Percentiles rank a stretch among this genome's conserved stretches.
These are phyloP conservation scores for Solanum tarijense DNA, from an alignment of 257 asterid species.

Conservation along the genomic window DNA sequence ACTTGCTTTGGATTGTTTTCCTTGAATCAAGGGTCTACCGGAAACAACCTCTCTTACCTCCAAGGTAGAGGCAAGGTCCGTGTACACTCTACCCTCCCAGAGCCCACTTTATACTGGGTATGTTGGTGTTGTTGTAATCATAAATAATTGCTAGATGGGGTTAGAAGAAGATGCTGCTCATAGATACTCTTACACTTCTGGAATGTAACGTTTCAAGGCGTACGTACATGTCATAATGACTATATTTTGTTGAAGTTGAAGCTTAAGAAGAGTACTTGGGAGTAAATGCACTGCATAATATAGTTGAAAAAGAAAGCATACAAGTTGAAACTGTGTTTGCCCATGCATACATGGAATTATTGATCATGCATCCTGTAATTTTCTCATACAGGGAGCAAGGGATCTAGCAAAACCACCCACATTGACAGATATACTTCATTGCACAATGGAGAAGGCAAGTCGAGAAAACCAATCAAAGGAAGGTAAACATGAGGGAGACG, in stretches of 20 bases:
- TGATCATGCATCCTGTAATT: background rate
- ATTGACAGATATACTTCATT: slow-evolving; percentile 50
- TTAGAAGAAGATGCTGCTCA: background rate
- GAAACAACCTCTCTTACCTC: background rate
- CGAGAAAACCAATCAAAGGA: slow-evolving; percentile 13
- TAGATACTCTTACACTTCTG: background rate
- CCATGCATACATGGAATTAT: background rate
- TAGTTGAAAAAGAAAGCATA: background rate
- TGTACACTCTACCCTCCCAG: background rate
- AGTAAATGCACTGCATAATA: background rate
- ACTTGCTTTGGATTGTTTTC: background rate
- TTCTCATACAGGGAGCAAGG: slow-evolving; percentile 56
- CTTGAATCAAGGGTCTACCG: background rate
- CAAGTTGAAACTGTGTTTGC: background rate
- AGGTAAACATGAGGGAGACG: slow-evolving; percentile 9
- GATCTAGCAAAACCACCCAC: slow-evolving; percentile 62
- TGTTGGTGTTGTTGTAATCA: background rate
- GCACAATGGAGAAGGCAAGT: slow-evolving; percentile 38
- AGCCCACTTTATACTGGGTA: background rate
- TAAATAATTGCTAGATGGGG: too few relatives aligned
- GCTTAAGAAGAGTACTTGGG: background rate
- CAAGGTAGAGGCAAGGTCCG: background rate
- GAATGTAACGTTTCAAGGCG: background rate
- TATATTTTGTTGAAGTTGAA: background rate
- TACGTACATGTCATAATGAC: background rate